Percentiles rank a stretch among this genome's conserved stretches.
phyloP scores from a whole-genome alignment of 148 eudicot species.

The Pouteria glomerata region DNA sequence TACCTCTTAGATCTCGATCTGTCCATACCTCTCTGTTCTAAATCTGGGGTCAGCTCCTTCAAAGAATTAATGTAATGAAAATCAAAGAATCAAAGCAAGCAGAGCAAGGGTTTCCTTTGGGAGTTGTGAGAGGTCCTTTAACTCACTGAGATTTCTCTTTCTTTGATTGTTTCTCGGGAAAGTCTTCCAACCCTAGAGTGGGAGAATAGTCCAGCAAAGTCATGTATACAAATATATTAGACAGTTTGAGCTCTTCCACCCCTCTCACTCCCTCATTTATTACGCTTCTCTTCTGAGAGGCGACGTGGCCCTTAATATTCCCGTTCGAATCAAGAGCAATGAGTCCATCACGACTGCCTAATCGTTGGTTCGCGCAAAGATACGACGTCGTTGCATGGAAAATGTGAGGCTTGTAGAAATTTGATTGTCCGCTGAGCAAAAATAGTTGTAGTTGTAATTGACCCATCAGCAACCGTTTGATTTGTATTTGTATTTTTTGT shows the following conservation, averaged over 20 bases:
- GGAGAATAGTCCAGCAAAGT: not conserved
- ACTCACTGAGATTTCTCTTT: not conserved
- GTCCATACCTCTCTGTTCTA: conserved; percentile 41
- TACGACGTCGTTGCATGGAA: no score
- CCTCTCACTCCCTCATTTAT: not conserved
- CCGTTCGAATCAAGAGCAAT: no score
- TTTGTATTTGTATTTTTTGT: no score
- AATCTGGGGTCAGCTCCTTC: not conserved
- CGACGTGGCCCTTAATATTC: no score
- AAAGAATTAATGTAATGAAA: not conserved
- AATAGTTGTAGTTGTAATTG: no score
- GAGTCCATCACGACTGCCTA: no score
- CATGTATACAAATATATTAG: not conserved
- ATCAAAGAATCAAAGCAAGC: not conserved
- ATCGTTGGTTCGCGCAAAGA: no score
- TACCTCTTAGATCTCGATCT: conserved; percentile 92
- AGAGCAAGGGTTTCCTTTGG: not conserved
- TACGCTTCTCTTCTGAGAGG: not conserved
- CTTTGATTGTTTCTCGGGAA: not conserved
- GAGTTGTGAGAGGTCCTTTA: not conserved
- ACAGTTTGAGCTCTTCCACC: not conserved
- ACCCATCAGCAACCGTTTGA: no score
- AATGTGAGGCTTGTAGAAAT: no score
- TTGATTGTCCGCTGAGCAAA: no score
- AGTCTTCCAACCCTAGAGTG: not conserved